Base-by-base conservation (phyloP, 1,284 basidiomycete species). In the Lentinus polychrous region DNA sequence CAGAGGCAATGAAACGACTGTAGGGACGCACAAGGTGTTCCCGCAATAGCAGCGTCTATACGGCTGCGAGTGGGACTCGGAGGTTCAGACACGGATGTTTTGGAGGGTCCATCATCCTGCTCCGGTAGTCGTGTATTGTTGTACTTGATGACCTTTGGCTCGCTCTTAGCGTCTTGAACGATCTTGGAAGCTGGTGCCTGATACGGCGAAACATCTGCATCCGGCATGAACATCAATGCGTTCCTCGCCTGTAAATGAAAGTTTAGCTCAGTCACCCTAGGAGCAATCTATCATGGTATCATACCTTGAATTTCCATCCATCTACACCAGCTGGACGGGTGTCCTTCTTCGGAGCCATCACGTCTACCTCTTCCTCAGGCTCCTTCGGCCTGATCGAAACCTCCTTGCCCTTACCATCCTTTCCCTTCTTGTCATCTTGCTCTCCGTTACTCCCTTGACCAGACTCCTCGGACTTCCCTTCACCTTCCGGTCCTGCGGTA, bases 151-250 rank as follows among this genome's bases (percentile, higher is more conserved):
- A 74, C 67, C 56, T 81, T 86, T 0, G 83, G 78, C 49, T 78
- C 76, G 10, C 66, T 71, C 23, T 73, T 71, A 11, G 69, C 56
- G 38, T 71, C 71, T 17, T 62, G 52, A 12, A 57, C 53, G 5
- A 61, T 50, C 37, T 66, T 45, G 15, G 61, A 55, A 35, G 63
- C 61, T n/a, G 67, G 61, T 8, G 69, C 66, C 53, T 81, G 76
- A 57, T 91, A 90, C 0, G 91, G 90, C n/a, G 85, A 79, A 24
- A 78, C 71, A 61, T 97, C 86, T 23, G 90, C 90, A 60, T 95
- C 94, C 2, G 94, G 93, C 1, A 86, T 64, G 60, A 94, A 97
- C 91, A 95, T 94, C 46, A 97, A 74, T 7, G 86, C 82, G 69
- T 97, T 97, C 49, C 93, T 81, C 24, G 89, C 77, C 91, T 93